These are phyloP conservation scores for Mercurialis annua DNA, from an alignment of 345 rosid species.

Conservation along the genomic window DNA sequence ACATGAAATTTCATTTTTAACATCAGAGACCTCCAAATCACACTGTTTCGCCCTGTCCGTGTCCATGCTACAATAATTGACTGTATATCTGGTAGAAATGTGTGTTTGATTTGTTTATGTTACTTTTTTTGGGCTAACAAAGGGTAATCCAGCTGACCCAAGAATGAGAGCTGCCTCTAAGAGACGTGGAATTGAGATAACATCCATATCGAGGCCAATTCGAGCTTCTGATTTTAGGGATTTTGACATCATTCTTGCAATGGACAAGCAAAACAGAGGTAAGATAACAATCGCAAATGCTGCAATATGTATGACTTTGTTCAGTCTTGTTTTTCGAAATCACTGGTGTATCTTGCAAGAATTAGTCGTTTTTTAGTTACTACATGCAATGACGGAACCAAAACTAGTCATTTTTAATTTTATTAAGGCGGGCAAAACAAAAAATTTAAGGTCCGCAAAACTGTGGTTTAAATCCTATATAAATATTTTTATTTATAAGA, in stretches of 20 bases:
- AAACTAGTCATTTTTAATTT: no score
- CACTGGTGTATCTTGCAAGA: not conserved
- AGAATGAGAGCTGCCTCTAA: slow-evolving; percentile 89
- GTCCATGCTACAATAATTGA: no score
- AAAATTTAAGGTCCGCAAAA: no score
- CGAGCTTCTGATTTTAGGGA: slow-evolving; percentile 74
- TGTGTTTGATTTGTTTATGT: not conserved
- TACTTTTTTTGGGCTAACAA: not conserved
- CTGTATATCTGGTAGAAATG: not conserved
- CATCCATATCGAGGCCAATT: slow-evolving; percentile 89
- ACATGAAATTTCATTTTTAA: no score
- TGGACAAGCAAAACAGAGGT: slow-evolving; percentile 87
- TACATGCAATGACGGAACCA: no score
- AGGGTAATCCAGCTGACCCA: slow-evolving; percentile 87
- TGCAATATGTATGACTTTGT: not conserved
- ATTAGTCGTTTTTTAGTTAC: not conserved
- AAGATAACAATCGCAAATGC: not conserved
- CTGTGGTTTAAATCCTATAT: no score
- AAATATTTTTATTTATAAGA: no score
- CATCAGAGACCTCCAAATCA: no score
- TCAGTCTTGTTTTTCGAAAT: not conserved
- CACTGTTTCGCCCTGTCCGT: no score
- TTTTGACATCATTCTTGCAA: slow-evolving; percentile 87
- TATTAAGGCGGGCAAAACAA: no score
- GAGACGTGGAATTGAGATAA: slow-evolving; percentile 79